Evolutionary conservation across 768 basidiomycete genomes (phyloP).

Genomic region (Candolleomyces aberdarensis): DNA sequence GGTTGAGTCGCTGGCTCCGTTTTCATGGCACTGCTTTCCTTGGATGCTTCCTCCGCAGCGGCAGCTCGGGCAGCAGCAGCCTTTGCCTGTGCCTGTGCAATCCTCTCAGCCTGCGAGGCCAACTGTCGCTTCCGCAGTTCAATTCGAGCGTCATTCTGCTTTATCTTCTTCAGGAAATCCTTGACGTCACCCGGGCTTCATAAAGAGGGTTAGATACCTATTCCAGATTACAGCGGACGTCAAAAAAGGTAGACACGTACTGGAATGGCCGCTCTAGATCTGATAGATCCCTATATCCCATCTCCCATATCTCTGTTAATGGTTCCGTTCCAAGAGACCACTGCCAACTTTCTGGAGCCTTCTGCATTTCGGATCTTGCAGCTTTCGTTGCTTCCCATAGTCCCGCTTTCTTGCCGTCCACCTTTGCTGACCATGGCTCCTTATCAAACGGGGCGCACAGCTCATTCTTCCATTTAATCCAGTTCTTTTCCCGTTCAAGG

Average conservation of each 20-base stretch:
- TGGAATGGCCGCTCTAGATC: conserved; percentile 67
- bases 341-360: conserved; percentile 58
- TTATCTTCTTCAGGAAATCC: conserved; percentile 69
- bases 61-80: conserved; percentile 15
- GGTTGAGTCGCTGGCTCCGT: conserved; percentile 25
- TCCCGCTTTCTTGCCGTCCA: conserved; percentile 48
- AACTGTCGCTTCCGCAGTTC: conserved; percentile 44
- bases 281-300: conserved; percentile 65
- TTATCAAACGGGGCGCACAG: conserved; percentile 78
- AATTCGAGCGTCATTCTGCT: conserved; percentile 63
- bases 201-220: conserved; percentile 5
- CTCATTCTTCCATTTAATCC: conserved; percentile 89
- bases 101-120: conserved; percentile 27
- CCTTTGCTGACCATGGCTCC: conserved; percentile 53
- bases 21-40: neutral
- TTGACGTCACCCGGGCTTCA: conserved; percentile 69
- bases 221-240: neutral
- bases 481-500: conserved; percentile 82
- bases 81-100: conserved; percentile 24
- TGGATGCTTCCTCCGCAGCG: conserved; percentile 11
- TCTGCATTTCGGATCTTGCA: conserved; percentile 50
- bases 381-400: conserved; percentile 61
- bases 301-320: conserved; percentile 79
- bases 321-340: conserved; percentile 66
- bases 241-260: conserved; percentile 35